A percentile compares a stretch with the other conserved stretches of the same genome.
These are phyloP conservation scores for Mortierella hygrophila DNA, from an alignment of 192 early-diverging fungal species.

Conservation along the genomic window DNA sequence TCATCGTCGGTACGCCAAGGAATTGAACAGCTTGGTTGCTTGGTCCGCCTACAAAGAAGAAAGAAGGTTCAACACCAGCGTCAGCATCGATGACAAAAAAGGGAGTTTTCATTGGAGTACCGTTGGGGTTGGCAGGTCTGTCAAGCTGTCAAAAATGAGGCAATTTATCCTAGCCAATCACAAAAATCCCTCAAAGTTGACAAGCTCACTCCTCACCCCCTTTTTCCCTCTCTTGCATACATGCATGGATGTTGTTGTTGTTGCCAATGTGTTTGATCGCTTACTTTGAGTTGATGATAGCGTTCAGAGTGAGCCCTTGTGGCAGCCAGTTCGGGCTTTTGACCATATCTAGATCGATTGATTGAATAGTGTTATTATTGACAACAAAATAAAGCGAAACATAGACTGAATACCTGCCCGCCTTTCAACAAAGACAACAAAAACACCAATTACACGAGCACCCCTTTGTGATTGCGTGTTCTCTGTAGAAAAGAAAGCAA, in stretches of 20 bases:
- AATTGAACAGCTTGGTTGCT: slow-evolving; percentile 47
- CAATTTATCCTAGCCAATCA: slow-evolving; percentile 22
- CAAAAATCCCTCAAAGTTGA: slow-evolving; percentile 5
- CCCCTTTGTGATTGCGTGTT: background rate
- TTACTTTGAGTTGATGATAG: slow-evolving; percentile 51
- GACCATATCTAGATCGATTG: slow-evolving; percentile 29
- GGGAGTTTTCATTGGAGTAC: slow-evolving; percentile 7
- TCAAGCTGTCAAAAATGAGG: slow-evolving; percentile 41
- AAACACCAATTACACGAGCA: background rate
- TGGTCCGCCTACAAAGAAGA: slow-evolving; percentile 39
- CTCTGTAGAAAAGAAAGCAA: background rate
- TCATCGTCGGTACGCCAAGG: slow-evolving; percentile 56
- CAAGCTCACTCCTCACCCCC: background rate
- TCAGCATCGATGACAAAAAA: background rate
- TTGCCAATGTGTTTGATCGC: background rate
- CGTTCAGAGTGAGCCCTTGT: slow-evolving; percentile 46
- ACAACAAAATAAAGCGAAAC: background rate
- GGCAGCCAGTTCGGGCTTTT: slow-evolving; percentile 18
- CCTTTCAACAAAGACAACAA: background rate
- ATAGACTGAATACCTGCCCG: background rate
- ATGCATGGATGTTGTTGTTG: background rate
- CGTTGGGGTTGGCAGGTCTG: slow-evolving; percentile 9
- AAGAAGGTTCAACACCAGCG: background rate
- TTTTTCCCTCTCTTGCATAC: background rate
- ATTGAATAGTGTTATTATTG: background rate